Percentiles rank a stretch among this genome's conserved stretches.
phyloP scores from a whole-genome alignment of 176 grass and related monocot species.

The Avena eriantha region DNA sequence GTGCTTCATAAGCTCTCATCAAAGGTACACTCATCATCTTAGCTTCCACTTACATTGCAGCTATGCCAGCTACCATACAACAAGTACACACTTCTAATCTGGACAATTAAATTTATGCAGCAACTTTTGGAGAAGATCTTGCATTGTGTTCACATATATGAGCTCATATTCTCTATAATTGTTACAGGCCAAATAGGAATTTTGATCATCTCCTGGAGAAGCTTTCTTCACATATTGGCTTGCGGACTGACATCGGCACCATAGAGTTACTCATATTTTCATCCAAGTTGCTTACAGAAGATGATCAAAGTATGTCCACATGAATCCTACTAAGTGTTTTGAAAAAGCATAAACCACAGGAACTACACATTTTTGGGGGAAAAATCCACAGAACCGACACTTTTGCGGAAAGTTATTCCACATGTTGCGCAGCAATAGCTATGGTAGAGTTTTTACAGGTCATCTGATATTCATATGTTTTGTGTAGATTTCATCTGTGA shows the following conservation, averaged over 20 bases:
- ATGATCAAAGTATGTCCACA: slow-evolving; percentile 65
- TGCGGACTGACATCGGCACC: slow-evolving; percentile 52
- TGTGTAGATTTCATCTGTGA: neutral
- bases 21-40: slow-evolving; percentile 44
- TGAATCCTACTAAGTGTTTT: neutral
- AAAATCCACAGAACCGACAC: neutral
- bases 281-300: slow-evolving; percentile 59
- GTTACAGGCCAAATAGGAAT: slow-evolving; percentile 53
- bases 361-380: neutral
- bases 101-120: neutral
- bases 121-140: slow-evolving; percentile 4
- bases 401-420: neutral
- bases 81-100: neutral
- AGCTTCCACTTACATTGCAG: slow-evolving; percentile 19
- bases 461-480: neutral
- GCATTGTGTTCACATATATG: neutral
- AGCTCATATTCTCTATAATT: slow-evolving; percentile 16
- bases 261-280: slow-evolving; percentile 65
- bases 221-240: slow-evolving; percentile 53
- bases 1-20: slow-evolving; percentile 53
- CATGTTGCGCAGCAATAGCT: slow-evolving; percentile 28
- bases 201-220: slow-evolving; percentile 60
- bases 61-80: slow-evolving; percentile 5
- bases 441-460: neutral
- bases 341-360: neutral